phyloP scores from a whole-genome alignment of 2,329 filamentous ascomycete genomes.

The Thielaviopsis musarum region DNA sequence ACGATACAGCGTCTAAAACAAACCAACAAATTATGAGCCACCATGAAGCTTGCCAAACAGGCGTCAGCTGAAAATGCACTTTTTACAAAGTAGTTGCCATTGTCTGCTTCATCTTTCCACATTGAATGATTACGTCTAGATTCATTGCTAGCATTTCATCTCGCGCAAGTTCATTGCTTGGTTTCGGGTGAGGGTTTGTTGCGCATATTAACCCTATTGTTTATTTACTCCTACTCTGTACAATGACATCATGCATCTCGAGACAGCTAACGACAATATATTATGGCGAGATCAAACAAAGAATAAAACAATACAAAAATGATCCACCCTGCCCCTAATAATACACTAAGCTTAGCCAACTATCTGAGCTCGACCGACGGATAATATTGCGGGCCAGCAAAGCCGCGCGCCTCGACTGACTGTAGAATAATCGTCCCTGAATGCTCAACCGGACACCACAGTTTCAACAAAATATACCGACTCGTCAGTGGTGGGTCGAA shows the following conservation, averaged over 20 bases:
- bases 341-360: not conserved
- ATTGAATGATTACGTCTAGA: not conserved
- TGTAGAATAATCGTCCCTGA: constrained; percentile 53
- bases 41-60: not conserved
- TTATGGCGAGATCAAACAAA: too few relatives aligned
- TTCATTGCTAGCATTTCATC: not conserved
- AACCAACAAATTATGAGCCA: not conserved
- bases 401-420: constrained; percentile 68
- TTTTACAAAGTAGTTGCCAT: not conserved
- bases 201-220: too few relatives aligned
- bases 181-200: too few relatives aligned
- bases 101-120: not conserved
- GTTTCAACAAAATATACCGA: constrained; percentile 71
- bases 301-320: too few relatives aligned
- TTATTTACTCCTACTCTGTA: too few relatives aligned
- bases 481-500: constrained; percentile 73
- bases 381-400: constrained; percentile 49
- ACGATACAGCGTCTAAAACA: not conserved
- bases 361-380: constrained; percentile 48
- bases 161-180: too few relatives aligned
- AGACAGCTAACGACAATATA: too few relatives aligned
- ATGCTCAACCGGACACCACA: constrained; percentile 64
- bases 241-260: too few relatives aligned
- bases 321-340: too few relatives aligned
- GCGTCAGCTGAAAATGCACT: not conserved